phyloP scores from a whole-genome alignment of 2,329 filamentous ascomycete species.

The Aureobasidium sp. region DNA sequence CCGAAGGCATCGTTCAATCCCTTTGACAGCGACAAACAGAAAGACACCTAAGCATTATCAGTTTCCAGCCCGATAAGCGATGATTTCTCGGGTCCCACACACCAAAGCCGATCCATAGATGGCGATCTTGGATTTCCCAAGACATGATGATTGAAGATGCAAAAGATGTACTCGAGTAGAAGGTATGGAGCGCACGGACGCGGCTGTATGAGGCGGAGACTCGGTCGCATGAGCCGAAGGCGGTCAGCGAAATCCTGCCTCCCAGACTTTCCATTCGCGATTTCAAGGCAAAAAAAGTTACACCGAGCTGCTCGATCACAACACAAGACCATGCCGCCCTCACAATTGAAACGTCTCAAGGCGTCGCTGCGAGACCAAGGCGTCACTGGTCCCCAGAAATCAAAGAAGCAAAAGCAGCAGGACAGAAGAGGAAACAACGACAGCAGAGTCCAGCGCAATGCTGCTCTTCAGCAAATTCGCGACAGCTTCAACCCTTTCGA shows the following conservation, averaged over 20 bases:
- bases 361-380: slow-evolving; percentile 82
- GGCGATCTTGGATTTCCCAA: slow-evolving; percentile 33
- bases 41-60: slow-evolving; percentile 36
- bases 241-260: slow-evolving; percentile 5
- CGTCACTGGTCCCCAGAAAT: slow-evolving; percentile 82
- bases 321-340: slow-evolving; percentile 65
- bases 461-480: slow-evolving; percentile 75
- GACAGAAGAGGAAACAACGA: slow-evolving; percentile 46
- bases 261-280: neutral
- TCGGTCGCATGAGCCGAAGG: neutral
- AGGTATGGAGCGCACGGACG: neutral
- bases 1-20: slow-evolving; percentile 51
- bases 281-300: slow-evolving; percentile 2
- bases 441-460: slow-evolving; percentile 67
- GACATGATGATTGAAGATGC: slow-evolving; percentile 21
- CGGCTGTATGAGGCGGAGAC: neutral
- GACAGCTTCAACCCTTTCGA: slow-evolving; percentile 99
- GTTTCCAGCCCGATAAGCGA: neutral
- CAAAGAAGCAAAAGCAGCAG: slow-evolving; percentile 86
- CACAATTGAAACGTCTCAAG: slow-evolving; percentile 94
- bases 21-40: slow-evolving; percentile 49
- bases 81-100: neutral
- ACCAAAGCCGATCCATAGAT: slow-evolving; percentile 40
- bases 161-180: neutral
- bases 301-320: neutral